These are phyloP conservation scores for Quercus robur DNA, from an alignment of 306 rosid genomes.

Conservation along the genomic window DNA sequence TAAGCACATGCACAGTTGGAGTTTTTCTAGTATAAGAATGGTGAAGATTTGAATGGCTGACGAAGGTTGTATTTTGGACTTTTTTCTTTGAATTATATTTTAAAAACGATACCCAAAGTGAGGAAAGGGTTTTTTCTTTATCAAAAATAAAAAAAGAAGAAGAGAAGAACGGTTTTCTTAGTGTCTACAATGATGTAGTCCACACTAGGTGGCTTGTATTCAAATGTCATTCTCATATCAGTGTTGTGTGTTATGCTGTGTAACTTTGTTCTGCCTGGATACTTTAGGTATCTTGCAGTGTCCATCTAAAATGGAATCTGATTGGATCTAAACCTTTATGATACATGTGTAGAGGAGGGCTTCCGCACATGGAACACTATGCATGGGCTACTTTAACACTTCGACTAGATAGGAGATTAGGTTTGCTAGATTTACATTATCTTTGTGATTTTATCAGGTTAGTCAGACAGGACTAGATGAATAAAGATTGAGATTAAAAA, in stretches of 20 bases:
- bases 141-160: too few relatives aligned
- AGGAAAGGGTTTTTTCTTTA: neutral
- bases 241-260: neutral
- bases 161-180: neutral
- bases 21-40: neutral
- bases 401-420: too few relatives aligned
- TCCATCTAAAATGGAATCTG: neutral
- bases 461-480: too few relatives aligned
- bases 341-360: too few relatives aligned
- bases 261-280: neutral
- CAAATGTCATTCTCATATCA: neutral
- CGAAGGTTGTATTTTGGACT: neutral
- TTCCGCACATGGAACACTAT: too few relatives aligned
- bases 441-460: too few relatives aligned
- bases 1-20: too few relatives aligned
- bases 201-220: neutral
- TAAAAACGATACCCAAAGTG: neutral
- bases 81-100: neutral
- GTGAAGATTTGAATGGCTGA: neutral
- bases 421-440: too few relatives aligned
- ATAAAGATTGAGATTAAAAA: too few relatives aligned
- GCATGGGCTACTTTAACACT: too few relatives aligned
- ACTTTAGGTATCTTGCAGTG: neutral
- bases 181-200: neutral
- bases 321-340: neutral